Conservation (phyloP, 805 yeast species). For the Ogataea nonfermentans region DNA sequence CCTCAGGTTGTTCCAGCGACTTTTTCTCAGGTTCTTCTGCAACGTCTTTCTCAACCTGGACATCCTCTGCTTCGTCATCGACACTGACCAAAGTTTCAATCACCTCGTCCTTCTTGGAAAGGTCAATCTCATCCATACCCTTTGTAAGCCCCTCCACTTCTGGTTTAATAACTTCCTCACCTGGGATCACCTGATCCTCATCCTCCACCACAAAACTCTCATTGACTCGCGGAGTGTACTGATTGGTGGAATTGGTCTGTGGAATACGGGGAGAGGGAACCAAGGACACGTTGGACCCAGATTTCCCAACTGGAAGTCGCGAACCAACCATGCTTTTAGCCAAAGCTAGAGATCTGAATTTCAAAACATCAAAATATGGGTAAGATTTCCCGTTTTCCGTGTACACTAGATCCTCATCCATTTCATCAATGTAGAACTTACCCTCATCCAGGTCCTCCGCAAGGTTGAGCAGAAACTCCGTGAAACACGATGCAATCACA, state of each 20-base stretch:
- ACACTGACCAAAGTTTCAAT: too few species aligned
- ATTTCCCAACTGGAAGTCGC: slow-evolving; percentile 18
- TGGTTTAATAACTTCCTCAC: slow-evolving; percentile 16
- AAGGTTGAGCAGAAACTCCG: slow-evolving; percentile 76
- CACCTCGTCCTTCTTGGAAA: neutral
- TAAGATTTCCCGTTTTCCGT: slow-evolving; percentile 40
- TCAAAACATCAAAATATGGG: slow-evolving; percentile 68
- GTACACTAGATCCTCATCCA: slow-evolving; percentile 53
- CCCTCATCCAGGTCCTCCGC: slow-evolving; percentile 88
- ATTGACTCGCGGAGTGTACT: slow-evolving; percentile 33
- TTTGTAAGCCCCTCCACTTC: neutral
- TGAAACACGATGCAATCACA: slow-evolving; percentile 85
- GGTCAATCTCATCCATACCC: slow-evolving; percentile 1
- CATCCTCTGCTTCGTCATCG: neutral
- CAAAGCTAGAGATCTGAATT: slow-evolving; percentile 52
- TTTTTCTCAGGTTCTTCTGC: too few species aligned
- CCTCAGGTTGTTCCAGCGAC: too few species aligned
- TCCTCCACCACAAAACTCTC: slow-evolving; percentile 33
- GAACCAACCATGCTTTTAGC: slow-evolving; percentile 17
- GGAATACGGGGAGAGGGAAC: slow-evolving; percentile 32
- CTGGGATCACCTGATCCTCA: slow-evolving; percentile 19
- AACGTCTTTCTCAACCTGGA: too few species aligned
- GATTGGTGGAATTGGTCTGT: slow-evolving; percentile 11
- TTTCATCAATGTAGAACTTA: slow-evolving; percentile 68
- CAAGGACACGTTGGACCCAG: slow-evolving; percentile 24